Base-by-base conservation (phyloP, 2,329 filamentous ascomycete genomes). In the Aspergillus sp. region DNA sequence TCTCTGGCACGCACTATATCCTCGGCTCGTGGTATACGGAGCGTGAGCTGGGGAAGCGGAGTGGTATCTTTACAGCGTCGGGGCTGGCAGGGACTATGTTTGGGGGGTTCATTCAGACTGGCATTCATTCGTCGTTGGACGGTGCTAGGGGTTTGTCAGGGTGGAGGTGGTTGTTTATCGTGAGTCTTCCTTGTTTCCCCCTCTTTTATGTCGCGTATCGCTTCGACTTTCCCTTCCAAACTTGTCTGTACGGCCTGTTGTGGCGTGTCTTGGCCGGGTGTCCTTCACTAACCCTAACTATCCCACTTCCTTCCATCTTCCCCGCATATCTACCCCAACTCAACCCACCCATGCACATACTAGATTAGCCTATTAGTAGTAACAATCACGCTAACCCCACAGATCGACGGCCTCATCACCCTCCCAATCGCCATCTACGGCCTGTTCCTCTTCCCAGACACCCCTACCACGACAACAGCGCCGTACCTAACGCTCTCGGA, bases 1-100 rank as follows among this genome's bases (percentile, higher is more conserved):
- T 74, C 54, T 61, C 67, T 2, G 75, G 75, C 1, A 74, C 70
- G 4, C 74, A 76, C 42, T 77, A 74, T 52, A 73, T 79, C 10
- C 65, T 80, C 0, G 73, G 75, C 2, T 76, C 74, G 6, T 81
- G 77, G 78, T 81, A 80, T 54, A 79, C 74, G 0, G 73, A 76
- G 55, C 68, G 65, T 24, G 75, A 77, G 61, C 67, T 77, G n/a
- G 74, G 72, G 1, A 77, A 76, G 50, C 69, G 75, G 22, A 72
- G 67, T 18, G 73, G 69, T 1, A 72, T 77, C 20, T 77, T 77
- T 63, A 73, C 69, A 1, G 68, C 69, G 0, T 71, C 71, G 1
- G 72, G 73, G 6, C 63, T 75, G 14, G 72, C 72, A 0, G 74
- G 73, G 3, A 71, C 69, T 1, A 75, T 77, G 74, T 73, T 77